These are phyloP conservation scores for Brassica napus DNA, from an alignment of 345 rosid genomes.

Conservation along the genomic window DNA sequence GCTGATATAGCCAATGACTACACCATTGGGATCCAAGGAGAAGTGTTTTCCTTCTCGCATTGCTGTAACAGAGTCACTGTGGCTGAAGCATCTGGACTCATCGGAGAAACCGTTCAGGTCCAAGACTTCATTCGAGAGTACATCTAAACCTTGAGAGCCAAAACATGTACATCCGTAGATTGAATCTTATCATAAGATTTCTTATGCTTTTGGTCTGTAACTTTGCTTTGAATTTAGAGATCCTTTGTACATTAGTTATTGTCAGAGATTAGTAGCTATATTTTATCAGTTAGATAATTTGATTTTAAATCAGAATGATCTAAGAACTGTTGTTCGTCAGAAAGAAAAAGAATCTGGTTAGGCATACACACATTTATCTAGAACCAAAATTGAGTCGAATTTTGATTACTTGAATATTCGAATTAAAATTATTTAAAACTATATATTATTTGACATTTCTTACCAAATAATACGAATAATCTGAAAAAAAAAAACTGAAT, in stretches of 20 bases:
- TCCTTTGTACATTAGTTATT: conserved; percentile 26
- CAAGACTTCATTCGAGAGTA: conserved; percentile 75
- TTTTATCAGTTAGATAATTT: not conserved
- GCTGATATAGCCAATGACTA: conserved; percentile 85
- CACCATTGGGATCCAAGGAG: conserved; percentile 75
- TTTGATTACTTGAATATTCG: no score
- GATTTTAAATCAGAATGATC: not conserved
- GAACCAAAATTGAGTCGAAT: no score
- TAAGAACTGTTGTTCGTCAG: not conserved
- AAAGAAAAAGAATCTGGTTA: not conserved
- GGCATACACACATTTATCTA: no score
- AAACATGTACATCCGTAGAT: not conserved
- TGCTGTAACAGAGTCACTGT: conserved; percentile 72
- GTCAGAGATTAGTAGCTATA: conserved; percentile 14
- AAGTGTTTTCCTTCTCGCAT: conserved; percentile 69
- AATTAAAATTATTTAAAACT: no score
- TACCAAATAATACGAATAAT: no score
- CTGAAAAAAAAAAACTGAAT: no score
- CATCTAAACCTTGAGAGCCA: conserved; percentile 55
- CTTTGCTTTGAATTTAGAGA: conserved; percentile 16
- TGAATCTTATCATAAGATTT: not conserved
- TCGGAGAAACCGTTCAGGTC: conserved; percentile 58
- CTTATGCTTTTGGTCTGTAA: conserved; percentile 19
- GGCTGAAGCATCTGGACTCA: conserved; percentile 81
- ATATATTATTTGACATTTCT: no score